Base-by-base conservation (phyloP, 768 basidiomycete species). In the Leccinellum albellum region DNA sequence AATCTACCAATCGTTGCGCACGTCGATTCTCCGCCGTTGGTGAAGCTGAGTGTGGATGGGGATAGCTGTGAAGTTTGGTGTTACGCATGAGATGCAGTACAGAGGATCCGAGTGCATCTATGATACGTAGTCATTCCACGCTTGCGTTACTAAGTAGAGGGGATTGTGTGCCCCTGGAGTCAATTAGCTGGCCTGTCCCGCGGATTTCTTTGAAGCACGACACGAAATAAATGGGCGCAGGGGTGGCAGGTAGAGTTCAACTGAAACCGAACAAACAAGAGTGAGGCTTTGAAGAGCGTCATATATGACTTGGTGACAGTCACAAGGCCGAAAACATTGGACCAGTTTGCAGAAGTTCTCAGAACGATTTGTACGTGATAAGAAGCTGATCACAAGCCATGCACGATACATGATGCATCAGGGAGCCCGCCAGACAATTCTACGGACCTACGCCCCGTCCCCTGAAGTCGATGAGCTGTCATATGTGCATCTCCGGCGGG, bases 1-100 rank as follows among this genome's bases (percentile, higher is more conserved):
- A 76, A 76, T 55, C 56, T 69, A 26, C 75, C 73, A 3, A 53
- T 76, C 47, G 71, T 71, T 23, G 74, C 71, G 31, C 74, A 75
- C 29, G 54, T 61, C 15, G 35, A 47, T 13, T 47, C 56, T 10
- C 44, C 57, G 17, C 61, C 66, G n/a, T 54, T 68, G 31, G 47
- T 68, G 23, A 58, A 20, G 42, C 26, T 68, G 28, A 58, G 45
- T n/a, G 53, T 66, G 21, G 61, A 55, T 46, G 29, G 53, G 6
- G 66, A 62, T 2, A 51, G 53, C 6, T 66, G 65, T 52, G 66
- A 66, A 50, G 50, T 66, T 33, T 65, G 64, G 65, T 66, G 66
- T 54, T 58, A 52, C 54, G 53, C 64, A 31, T 42, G 40, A 42
- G 12, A 20, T 13, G 32, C 65, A 37, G 35, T 8, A 24, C 6